These are phyloP conservation scores for Pythium grandisporangium DNA, from an alignment of 352 stramenopile species.

Conservation along the genomic window DNA sequence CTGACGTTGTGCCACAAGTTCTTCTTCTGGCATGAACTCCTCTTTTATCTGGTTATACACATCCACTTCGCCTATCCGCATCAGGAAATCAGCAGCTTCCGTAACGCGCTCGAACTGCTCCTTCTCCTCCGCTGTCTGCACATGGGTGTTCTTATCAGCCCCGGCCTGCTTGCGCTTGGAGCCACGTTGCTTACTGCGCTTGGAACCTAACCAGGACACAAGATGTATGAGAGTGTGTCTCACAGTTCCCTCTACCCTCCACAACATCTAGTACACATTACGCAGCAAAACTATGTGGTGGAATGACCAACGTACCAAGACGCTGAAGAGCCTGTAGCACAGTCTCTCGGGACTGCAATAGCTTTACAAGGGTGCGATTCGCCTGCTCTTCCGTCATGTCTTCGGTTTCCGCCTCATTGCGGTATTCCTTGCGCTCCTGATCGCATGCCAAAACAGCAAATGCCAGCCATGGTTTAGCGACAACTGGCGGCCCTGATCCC, in stretches of 20 bases:
- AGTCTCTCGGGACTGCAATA: constrained; percentile 64
- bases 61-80: constrained; percentile 68
- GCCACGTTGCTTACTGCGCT: constrained; percentile 29
- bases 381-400: constrained; percentile 47
- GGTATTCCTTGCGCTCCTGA: constrained; percentile 42
- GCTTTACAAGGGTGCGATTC: constrained; percentile 35
- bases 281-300: background rate
- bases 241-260: no score
- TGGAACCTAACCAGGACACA: constrained; percentile 20
- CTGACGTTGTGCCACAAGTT: constrained; percentile 33
- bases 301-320: constrained; percentile 18
- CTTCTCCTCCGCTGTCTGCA: constrained; percentile 62
- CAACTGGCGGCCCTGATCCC: no score
- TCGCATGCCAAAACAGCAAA: background rate
- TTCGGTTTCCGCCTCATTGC: constrained; percentile 42
- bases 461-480: no score
- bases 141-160: constrained; percentile 8
- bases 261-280: no score
- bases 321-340: constrained; percentile 69
- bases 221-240: no score
- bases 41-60: constrained; percentile 79
- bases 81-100: constrained; percentile 69
- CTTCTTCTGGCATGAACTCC: constrained; percentile 62
- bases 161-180: constrained; percentile 46
- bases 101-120: constrained; percentile 73